Evolutionary conservation across 225 moss, liverwort and hornwort genomes (phyloP).

Genomic region (Asterella californica): DNA sequence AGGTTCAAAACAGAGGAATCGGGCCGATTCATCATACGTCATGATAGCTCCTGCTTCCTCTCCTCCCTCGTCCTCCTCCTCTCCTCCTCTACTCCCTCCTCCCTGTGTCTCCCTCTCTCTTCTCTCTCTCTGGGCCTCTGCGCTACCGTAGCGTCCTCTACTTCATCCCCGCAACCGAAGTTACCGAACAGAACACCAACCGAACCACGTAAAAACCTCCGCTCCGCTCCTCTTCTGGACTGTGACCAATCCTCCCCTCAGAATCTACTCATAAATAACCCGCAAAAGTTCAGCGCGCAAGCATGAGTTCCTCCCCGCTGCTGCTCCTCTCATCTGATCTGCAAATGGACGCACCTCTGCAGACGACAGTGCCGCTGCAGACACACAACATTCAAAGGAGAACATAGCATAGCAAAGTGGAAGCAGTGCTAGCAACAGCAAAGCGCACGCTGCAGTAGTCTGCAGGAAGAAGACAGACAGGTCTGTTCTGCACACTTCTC

Average conservation of each 20-base stretch:
- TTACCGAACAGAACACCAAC: background rate
- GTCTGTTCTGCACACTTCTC: background rate
- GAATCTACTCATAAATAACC: background rate
- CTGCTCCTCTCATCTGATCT: too few species aligned
- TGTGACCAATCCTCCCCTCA: background rate
- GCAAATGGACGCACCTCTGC: slow-evolving; percentile 12
- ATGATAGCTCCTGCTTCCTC: slow-evolving; percentile 13
- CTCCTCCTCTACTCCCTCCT: background rate
- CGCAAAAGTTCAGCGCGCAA: background rate
- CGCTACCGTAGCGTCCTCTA: slow-evolving; percentile 1
- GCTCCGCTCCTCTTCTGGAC: background rate
- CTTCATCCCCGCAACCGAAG: slow-evolving; percentile 8
- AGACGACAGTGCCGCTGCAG: background rate
- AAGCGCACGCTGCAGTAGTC: background rate
- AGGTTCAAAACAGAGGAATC: slow-evolving; percentile 22
- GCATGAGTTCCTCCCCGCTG: background rate
- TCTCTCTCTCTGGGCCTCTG: background rate
- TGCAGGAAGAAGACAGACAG: background rate
- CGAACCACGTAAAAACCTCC: slow-evolving; percentile 14
- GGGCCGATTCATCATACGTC: slow-evolving; percentile 12
- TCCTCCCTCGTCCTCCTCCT: background rate
- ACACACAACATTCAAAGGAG: background rate
- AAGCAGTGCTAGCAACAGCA: background rate
- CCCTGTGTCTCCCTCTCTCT: background rate
- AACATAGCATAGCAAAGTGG: background rate